Percentiles rank a stretch among this genome's conserved stretches.
These are phyloP conservation scores for Coniella vitis DNA, from an alignment of 2,329 filamentous ascomycete genomes.

Conservation along the genomic window DNA sequence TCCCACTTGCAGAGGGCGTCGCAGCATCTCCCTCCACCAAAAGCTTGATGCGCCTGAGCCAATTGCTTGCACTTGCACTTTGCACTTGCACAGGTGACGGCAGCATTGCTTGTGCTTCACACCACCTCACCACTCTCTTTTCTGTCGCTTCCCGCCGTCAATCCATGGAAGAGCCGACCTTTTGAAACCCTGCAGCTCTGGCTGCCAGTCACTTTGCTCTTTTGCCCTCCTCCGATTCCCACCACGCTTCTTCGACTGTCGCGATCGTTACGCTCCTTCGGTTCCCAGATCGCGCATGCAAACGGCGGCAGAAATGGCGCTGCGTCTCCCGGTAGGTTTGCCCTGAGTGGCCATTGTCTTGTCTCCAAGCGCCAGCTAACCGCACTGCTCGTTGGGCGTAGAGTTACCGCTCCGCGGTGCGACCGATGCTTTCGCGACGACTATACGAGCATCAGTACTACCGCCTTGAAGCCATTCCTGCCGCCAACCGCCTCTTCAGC, in stretches of 20 bases:
- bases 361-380: slow-evolving; percentile 5
- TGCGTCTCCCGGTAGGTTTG: slow-evolving; percentile 16
- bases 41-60: slow-evolving; percentile 5
- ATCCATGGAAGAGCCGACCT: slow-evolving; percentile 11
- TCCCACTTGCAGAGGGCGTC: background rate
- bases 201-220: slow-evolving; percentile 3
- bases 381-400: background rate
- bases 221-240: background rate
- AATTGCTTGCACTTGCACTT: background rate
- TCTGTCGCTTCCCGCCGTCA: background rate
- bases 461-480: slow-evolving; percentile 12
- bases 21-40: background rate
- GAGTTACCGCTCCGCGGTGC: slow-evolving; percentile 11
- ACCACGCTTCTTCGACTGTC: slow-evolving; percentile 7
- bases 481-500: slow-evolving; percentile 9
- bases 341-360: background rate
- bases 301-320: slow-evolving; percentile 16
- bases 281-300: background rate
- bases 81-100: background rate
- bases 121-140: background rate
- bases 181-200: slow-evolving; percentile 13
- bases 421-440: slow-evolving; percentile 4
- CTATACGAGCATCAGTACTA: slow-evolving; percentile 8
- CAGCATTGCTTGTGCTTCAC: background rate
- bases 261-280: background rate